Base-by-base conservation (phyloP, 257 asterid genomes). In the Penstemon newberryi region DNA sequence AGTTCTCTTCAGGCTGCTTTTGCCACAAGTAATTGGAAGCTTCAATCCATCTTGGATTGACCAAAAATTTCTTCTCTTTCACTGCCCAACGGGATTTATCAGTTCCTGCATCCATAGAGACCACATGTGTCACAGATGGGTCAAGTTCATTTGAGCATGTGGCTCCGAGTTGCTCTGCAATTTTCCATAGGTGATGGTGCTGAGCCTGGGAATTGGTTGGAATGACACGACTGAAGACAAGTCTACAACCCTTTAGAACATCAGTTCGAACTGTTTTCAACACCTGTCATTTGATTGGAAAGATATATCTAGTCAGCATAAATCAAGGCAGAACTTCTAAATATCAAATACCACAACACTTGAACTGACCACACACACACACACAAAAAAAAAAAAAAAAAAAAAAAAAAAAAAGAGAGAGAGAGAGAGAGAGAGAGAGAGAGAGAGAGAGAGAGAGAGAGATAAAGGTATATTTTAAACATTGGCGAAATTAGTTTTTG, bases 131-230 rank as follows among this genome's bases (percentile, higher is more conserved):
- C n/a, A 85, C 86, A 4, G 87, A 62, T 3, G 81, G 62, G 39
- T 86, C 91, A 3, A 76, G 52, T 67, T 91, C 88, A 4, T 67
- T 70, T 42, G 81, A 43, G 71, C 96, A 86, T 1, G 72, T 79
- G 3, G 97, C 97, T 80, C 96, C 97, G 45, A 91, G 79, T 49
- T 82, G 79, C 70, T 82, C 91, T 0, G 93, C 93, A 83, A 86
- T 76, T 76, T 77, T 85, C 97, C 97, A 89, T 9, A 81, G 74
- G 10, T 70, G 74, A 60, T 91, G 95, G 52, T 85, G 64, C 74
- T 85, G 92, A 1, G 92, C 79, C 25, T 45, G 85, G 75, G 69
- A 76, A 56, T 75, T 75, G 4, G 81, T 80, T 10, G 86, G 93
- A 56, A 90, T 77, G 18, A 86, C 86, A 47, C 83, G 87, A 44